Evolutionary conservation across 2,329 filamentous ascomycete genomes (phyloP).

Genomic region (Ophiosphaerella korrae): DNA sequence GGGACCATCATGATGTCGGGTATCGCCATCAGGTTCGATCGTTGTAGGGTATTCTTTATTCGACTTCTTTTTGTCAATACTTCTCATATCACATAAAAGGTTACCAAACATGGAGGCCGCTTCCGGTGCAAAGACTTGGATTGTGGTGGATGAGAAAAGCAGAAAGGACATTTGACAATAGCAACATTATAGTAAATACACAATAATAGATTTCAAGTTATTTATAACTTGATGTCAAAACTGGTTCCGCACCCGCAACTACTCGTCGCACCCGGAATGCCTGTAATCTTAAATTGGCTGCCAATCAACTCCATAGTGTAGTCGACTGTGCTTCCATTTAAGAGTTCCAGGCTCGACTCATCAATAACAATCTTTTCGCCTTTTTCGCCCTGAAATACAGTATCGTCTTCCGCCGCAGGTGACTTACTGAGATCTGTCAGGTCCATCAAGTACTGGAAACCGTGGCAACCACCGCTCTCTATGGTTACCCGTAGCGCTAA

Average conservation of each 20-base stretch:
- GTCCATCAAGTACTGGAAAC: conserved; percentile 96
- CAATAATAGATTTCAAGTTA: too few relatives aligned
- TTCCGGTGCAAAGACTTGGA: too few relatives aligned
- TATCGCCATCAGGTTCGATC: too few relatives aligned
- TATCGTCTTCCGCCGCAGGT: conserved; percentile 72
- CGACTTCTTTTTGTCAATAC: too few relatives aligned
- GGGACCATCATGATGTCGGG: too few relatives aligned
- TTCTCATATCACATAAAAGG: too few relatives aligned
- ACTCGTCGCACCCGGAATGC: conserved; percentile 89
- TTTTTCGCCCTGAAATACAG: conserved; percentile 74
- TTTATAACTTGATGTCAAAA: conserved; percentile 80
- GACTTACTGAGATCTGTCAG: conserved; percentile 67
- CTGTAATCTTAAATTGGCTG: conserved; percentile 93
- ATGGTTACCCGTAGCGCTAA: conserved; percentile 90
- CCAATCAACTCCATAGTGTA: conserved; percentile 96
- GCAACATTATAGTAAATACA: too few relatives aligned
- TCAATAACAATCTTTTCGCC: conserved; percentile 87
- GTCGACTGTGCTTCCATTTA: conserved; percentile 94
- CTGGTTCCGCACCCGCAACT: conserved; percentile 97
- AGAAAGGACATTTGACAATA: too few relatives aligned
- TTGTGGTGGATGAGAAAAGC: too few relatives aligned
- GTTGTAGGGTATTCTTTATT: too few relatives aligned
- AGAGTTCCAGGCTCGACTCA: conserved; percentile 79
- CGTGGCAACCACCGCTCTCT: conserved; percentile 93
- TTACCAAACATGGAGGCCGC: too few relatives aligned